Conservation (phyloP, 106 monocot species). For the Acanthochlamys bracteata region DNA sequence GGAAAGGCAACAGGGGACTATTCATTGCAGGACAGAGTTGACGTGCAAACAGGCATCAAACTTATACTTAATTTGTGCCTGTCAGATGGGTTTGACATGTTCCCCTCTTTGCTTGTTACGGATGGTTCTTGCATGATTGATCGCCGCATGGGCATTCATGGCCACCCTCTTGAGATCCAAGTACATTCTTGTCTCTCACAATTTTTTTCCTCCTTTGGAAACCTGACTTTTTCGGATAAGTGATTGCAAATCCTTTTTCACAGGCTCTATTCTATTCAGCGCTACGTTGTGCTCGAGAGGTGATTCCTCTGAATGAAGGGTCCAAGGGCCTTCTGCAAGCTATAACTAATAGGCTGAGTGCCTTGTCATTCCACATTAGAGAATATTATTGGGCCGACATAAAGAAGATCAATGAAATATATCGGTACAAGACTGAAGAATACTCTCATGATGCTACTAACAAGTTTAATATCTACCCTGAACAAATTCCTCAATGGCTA, state of each 20-base stretch:
- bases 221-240: background rate
- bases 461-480: slow-evolving; percentile 97
- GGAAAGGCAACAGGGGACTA: slow-evolving; percentile 86
- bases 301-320: slow-evolving; percentile 68
- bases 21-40: slow-evolving; percentile 74
- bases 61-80: slow-evolving; percentile 84
- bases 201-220: background rate
- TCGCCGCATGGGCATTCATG: slow-evolving; percentile 93
- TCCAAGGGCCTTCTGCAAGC: slow-evolving; percentile 66
- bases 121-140: slow-evolving; percentile 99
- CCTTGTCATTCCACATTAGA: slow-evolving; percentile 83
- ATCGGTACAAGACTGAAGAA: slow-evolving; percentile 90
- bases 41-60: slow-evolving; percentile 88
- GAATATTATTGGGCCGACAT: slow-evolving; percentile 96
- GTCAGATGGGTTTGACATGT: slow-evolving; percentile 97
- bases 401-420: slow-evolving; percentile 89
- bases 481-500: slow-evolving; percentile 83
- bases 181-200: slow-evolving; percentile 19
- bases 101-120: slow-evolving; percentile 84
- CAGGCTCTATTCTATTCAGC: slow-evolving; percentile 97
- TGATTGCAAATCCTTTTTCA: background rate
- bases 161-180: slow-evolving; percentile 98
- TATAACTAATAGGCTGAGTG: slow-evolving; percentile 81
- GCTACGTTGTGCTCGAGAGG: slow-evolving; percentile 69
- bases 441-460: slow-evolving; percentile 89